phyloP scores from a whole-genome alignment of 352 stramenopile species.

The Pythium aquatile region DNA sequence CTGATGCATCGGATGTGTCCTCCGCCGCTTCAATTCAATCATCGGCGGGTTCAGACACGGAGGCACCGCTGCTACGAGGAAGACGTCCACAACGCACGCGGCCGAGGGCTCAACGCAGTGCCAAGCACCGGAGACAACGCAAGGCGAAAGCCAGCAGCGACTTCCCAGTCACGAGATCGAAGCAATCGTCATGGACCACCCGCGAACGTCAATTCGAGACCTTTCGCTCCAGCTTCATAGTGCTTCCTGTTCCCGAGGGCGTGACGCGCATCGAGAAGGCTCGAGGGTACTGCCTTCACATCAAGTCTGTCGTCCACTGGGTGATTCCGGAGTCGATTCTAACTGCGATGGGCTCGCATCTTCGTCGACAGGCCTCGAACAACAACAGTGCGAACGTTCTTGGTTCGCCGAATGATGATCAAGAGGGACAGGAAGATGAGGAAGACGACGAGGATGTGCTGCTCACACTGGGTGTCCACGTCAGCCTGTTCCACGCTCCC shows the following conservation, averaged over 20 bases:
- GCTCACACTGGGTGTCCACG: slow-evolving; percentile 69
- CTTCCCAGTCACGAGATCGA: not conserved
- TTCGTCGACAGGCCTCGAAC: slow-evolving; percentile 12
- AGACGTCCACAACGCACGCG: not conserved
- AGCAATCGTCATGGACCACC: slow-evolving; percentile 43
- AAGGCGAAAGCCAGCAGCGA: not conserved
- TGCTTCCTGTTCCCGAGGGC: slow-evolving; percentile 59
- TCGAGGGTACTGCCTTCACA: slow-evolving; percentile 58
- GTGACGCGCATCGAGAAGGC: slow-evolving; percentile 54
- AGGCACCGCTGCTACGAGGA: not conserved
- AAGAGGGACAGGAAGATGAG: slow-evolving; percentile 29
- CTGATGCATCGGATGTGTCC: slow-evolving; percentile 1
- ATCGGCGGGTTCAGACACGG: not conserved
- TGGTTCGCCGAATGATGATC: slow-evolving; percentile 5
- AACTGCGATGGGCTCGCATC: not conserved
- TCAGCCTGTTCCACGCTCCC: slow-evolving; percentile 87
- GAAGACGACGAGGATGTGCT: slow-evolving; percentile 50
- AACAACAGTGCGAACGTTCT: slow-evolving; percentile 21
- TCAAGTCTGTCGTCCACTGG: slow-evolving; percentile 70
- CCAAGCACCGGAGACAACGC: not conserved
- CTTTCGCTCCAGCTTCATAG: slow-evolving; percentile 60
- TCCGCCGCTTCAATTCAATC: slow-evolving; percentile 9
- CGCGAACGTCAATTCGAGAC: slow-evolving; percentile 79
- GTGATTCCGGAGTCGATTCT: slow-evolving; percentile 57
- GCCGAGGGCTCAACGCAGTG: not conserved